Percentiles rank a stretch among this genome's conserved stretches.
Conservation (phyloP, 164 flowering plant species). For the Akebia trifoliata region DNA sequence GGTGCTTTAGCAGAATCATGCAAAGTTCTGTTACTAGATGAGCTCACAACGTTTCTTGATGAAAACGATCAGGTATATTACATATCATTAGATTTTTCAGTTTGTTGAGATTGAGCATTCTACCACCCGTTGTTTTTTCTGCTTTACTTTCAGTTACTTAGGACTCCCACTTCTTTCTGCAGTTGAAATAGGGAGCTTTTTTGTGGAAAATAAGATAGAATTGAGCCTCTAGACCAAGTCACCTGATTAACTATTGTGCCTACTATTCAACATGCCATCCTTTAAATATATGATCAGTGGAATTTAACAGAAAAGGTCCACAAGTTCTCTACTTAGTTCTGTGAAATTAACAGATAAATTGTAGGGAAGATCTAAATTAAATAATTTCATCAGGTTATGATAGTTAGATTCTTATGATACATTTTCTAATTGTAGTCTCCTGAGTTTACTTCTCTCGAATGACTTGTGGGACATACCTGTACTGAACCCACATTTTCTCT, state of each 20-base stretch:
- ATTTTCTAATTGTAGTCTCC: too few relatives aligned
- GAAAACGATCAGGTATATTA: constrained; percentile 76
- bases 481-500: too few relatives aligned
- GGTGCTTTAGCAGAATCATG: constrained; percentile 94
- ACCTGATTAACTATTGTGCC: neutral
- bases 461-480: too few relatives aligned
- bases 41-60: constrained; percentile 95
- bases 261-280: neutral
- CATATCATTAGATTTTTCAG: neutral
- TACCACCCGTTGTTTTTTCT: neutral
- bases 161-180: neutral
- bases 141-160: neutral
- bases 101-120: neutral
- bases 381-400: neutral
- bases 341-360: neutral
- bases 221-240: neutral
- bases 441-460: too few relatives aligned
- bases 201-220: neutral
- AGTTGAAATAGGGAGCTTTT: neutral
- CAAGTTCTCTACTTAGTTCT: neutral
- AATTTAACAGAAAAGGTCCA: neutral
- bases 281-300: neutral
- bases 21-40: constrained; percentile 79
- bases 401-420: neutral
- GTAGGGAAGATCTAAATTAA: neutral